Evolutionary conservation across 805 yeast genomes (phyloP).

Genomic region (Kuraishia borneana): DNA sequence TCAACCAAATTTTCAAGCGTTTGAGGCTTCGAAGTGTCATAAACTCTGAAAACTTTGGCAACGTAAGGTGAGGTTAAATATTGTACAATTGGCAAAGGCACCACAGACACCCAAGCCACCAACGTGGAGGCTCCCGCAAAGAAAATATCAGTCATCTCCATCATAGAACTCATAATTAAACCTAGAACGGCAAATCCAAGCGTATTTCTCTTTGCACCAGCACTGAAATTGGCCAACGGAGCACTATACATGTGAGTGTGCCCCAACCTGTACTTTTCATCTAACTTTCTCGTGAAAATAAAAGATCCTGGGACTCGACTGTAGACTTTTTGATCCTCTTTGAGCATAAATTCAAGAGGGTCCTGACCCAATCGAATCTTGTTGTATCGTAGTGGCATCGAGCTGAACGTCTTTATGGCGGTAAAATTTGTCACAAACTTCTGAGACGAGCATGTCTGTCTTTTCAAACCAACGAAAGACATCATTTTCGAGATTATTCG

Average conservation of each 20-base stretch:
- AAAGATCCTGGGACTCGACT: conserved; percentile 19
- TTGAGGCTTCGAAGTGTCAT: conserved; percentile 52
- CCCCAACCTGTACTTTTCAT: conserved; percentile 40
- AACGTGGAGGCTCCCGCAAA: conserved; percentile 33
- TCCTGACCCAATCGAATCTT: conserved; percentile 3
- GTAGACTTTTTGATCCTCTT: conserved; percentile 7
- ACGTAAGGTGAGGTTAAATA: conserved; percentile 58
- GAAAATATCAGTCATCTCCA: conserved; percentile 41
- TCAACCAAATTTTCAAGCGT: conserved; percentile 46
- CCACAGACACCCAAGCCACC: conserved; percentile 28
- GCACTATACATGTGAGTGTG: conserved; percentile 54
- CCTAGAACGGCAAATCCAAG: conserved; percentile 53
- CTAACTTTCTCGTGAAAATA: conserved; percentile 24
- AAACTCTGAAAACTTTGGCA: conserved; percentile 57
- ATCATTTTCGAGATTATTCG: no score
- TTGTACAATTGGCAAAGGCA: conserved; percentile 47
- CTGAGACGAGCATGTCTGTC: no score
- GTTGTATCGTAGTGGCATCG: no score
- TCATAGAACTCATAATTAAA: conserved; percentile 48
- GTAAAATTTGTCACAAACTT: no score
- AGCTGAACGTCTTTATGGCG: no score
- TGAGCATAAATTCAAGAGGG: conserved; percentile 4
- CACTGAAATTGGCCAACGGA: conserved; percentile 50
- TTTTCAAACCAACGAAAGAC: no score
- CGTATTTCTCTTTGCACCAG: conserved; percentile 50